These are phyloP conservation scores for Trichothecium roseum DNA, from an alignment of 2,329 filamentous ascomycete species.

Conservation along the genomic window DNA sequence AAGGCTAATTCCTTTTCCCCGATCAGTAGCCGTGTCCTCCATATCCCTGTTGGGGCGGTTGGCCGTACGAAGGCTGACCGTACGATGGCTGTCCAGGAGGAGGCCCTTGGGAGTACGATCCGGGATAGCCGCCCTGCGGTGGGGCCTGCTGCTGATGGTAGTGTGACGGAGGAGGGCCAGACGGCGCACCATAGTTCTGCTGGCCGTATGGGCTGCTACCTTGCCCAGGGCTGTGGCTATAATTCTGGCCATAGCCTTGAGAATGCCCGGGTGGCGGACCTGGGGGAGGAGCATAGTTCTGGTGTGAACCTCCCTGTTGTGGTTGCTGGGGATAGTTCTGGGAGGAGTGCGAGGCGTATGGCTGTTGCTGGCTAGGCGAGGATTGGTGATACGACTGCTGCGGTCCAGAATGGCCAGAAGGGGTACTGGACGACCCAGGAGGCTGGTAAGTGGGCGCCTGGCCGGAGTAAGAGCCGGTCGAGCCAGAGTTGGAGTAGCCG, in stretches of 20 bases:
- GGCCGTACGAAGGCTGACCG: conserved; percentile 18
- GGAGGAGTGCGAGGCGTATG: background rate
- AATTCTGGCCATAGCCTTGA: conserved; percentile 11
- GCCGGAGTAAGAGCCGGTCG: conserved; percentile 48
- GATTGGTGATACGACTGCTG: conserved; percentile 16
- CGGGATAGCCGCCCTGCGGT: conserved; percentile 2
- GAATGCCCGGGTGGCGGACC: background rate
- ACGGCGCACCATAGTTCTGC: too few species aligned
- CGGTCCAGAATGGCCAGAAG: conserved; percentile 13
- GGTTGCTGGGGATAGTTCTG: conserved; percentile 2
- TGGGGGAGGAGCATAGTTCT: conserved; percentile 3
- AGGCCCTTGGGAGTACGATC: conserved; percentile 8
- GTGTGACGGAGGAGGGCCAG: too few species aligned
- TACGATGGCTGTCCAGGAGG: conserved; percentile 9
- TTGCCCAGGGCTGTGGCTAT: conserved; percentile 6
- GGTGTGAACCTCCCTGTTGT: conserved; percentile 2
- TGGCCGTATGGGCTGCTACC: too few species aligned
- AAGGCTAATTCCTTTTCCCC: background rate
- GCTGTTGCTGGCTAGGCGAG: conserved; percentile 16
- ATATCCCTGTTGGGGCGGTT: conserved; percentile 11
- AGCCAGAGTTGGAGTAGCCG: conserved; percentile 49
- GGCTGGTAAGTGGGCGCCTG: conserved; percentile 42
- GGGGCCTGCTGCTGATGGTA: too few species aligned
- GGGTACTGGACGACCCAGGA: conserved; percentile 14
- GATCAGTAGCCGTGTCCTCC: conserved; percentile 1